Evolutionary conservation across 1,284 basidiomycete species (phyloP), one percentile per base, ranked within the genome.

Genomic region (Stygiomarasmius scandens): DNA sequence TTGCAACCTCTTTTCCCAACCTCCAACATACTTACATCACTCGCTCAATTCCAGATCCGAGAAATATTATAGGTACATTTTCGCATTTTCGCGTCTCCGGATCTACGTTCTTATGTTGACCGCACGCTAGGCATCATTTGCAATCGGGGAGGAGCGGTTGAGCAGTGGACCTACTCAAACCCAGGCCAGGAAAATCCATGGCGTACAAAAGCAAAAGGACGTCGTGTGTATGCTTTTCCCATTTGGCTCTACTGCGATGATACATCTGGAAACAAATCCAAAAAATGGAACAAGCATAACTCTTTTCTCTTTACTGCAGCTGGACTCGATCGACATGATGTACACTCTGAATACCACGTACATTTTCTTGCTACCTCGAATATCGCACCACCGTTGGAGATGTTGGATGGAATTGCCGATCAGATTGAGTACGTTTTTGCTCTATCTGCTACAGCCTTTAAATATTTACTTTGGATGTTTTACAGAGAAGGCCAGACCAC

Each of bases 201-300:
- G 61, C 55, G 64, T 10, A 22, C 4, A 14, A 14, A 22, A 27
- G 49, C 56, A 3, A 50, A 47, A 34, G 62, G 63, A 1, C 29
- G 41, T 6, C 59, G 54, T 16, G 52, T 60, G 8, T 16, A 50
- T 11, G 19, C 54, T 3, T 60, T 73, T 12, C 67, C 70, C 1
- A 58, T 77, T 0, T 76, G 71, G 69, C 47, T 74, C 1, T 78
- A 77, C 59, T 74, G 74, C 49, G 74, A 77, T 51, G 73, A 77
- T 58, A 75, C 75, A 0, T 77, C 74, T 0, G 76, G 76, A 0
- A 78, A 79, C 58, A 20, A 65, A 0, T 77, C 74, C 0, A 79
- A 79, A 59, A 73, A 74, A 57, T 78, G 75, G 74, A 79, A 79
- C 51, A 70, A 76, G 47, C 77, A 79, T 55, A 77, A 77, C 46